Conservation (phyloP, 345 rosid genomes). For the Luvunga scandens region DNA sequence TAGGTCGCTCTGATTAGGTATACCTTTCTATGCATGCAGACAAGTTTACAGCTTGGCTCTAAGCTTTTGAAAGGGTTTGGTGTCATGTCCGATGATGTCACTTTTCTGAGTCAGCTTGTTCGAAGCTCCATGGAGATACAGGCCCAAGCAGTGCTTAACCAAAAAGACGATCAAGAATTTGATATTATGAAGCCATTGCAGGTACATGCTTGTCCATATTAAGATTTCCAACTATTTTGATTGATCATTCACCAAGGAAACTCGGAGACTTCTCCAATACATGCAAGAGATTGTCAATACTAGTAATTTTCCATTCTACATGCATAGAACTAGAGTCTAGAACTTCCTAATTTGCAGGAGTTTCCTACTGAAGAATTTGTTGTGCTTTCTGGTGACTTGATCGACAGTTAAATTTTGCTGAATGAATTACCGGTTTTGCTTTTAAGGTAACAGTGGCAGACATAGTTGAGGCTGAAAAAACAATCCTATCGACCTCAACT, state of each 20-base stretch:
- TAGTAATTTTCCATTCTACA: neutral
- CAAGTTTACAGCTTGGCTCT: slow-evolving; percentile 91
- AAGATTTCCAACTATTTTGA: neutral
- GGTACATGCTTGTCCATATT: slow-evolving; percentile 33
- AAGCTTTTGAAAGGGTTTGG: slow-evolving; percentile 88
- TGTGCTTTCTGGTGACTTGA: neutral
- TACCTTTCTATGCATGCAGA: slow-evolving; percentile 42
- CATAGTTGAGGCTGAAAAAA: slow-evolving; percentile 10
- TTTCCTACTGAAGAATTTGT: neutral
- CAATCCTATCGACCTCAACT: slow-evolving; percentile 17
- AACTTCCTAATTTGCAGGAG: no score
- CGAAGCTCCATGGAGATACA: slow-evolving; percentile 86
- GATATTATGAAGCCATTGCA: slow-evolving; percentile 54
- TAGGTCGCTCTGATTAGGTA: neutral
- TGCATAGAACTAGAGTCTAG: neutral
- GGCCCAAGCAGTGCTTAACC: slow-evolving; percentile 56
- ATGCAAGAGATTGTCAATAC: neutral
- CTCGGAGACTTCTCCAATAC: neutral
- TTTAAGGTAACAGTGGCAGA: slow-evolving; percentile 42
- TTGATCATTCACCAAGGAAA: neutral
- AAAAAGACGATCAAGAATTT: slow-evolving; percentile 33
- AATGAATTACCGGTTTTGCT: slow-evolving; percentile 1
- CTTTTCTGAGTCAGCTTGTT: slow-evolving; percentile 65
- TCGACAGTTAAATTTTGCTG: neutral
- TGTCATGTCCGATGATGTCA: slow-evolving; percentile 96